phyloP scores from a whole-genome alignment of 345 rosid species.

The Aurinia saxatilis region DNA sequence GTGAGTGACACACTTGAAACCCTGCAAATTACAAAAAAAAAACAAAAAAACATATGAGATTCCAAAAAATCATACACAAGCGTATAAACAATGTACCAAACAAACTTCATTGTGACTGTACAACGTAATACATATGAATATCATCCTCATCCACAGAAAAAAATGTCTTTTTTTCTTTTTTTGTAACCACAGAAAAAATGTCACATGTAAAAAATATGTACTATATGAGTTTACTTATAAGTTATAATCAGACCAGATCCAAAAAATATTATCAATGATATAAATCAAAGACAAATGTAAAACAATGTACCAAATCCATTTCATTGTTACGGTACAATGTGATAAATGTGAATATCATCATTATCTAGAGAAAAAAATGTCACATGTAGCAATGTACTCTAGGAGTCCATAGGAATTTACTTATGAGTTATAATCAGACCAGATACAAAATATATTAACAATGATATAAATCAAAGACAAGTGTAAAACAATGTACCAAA shows the following conservation, averaged over 20 bases:
- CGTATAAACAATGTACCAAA: not conserved
- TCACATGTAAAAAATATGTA: not conserved
- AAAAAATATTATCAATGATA: not conserved
- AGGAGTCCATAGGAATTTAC: not conserved
- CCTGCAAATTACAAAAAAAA: constrained; percentile 34
- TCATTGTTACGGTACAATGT: too few species aligned
- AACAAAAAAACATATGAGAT: not conserved
- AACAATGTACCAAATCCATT: too few species aligned
- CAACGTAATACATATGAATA: not conserved
- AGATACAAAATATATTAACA: not conserved
- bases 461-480: not conserved
- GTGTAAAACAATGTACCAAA: too few species aligned
- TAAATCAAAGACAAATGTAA: too few species aligned
- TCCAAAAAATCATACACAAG: not conserved
- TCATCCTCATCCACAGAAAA: not conserved
- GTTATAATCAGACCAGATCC: not conserved
- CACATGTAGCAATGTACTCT: not conserved
- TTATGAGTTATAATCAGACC: not conserved
- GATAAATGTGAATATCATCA: too few species aligned
- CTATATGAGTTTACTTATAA: too few species aligned
- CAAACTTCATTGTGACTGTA: not conserved
- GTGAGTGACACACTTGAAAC: constrained; percentile 94
- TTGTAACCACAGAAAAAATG: too few species aligned
- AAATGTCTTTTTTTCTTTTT: too few species aligned
- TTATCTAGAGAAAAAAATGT: too few species aligned